A percentile compares a stretch with the other conserved stretches of the same genome.
Conservation (phyloP, 1,284 basidiomycete genomes). For the Trichosporon asahii region DNA sequence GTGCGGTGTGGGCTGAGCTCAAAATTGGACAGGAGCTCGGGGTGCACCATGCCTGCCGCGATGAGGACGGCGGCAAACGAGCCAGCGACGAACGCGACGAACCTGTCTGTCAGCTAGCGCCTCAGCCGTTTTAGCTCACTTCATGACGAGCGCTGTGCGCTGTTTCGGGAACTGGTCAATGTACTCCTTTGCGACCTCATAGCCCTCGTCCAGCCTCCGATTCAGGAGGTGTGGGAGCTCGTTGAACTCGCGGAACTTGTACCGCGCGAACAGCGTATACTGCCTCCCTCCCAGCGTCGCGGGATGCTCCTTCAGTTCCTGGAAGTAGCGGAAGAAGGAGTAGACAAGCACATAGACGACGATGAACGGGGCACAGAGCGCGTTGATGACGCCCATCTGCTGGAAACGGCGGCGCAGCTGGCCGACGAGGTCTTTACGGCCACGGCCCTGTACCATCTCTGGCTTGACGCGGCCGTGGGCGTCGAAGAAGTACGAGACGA, state of each 20-base stretch:
- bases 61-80: slow-evolving; percentile 93
- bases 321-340: slow-evolving; percentile 98
- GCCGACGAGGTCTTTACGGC: slow-evolving; percentile 71
- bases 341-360: slow-evolving; percentile 95
- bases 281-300: slow-evolving; percentile 85
- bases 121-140: slow-evolving; percentile 56
- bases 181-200: slow-evolving; percentile 86
- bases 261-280: slow-evolving; percentile 91
- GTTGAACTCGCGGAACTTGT: slow-evolving; percentile 99
- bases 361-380: slow-evolving; percentile 93
- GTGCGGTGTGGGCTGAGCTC: slow-evolving; percentile 91
- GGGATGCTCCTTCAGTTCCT: slow-evolving; percentile 99
- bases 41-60: slow-evolving; percentile 84
- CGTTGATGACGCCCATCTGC: slow-evolving; percentile 94
- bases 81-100: slow-evolving; percentile 91
- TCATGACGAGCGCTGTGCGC: slow-evolving; percentile 79
- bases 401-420: slow-evolving; percentile 83
- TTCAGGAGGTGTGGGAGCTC: slow-evolving; percentile 92
- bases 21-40: slow-evolving; percentile 86
- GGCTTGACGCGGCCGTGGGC: slow-evolving; percentile 78
- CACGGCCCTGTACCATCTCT: slow-evolving; percentile 81
- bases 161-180: slow-evolving; percentile 97
- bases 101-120: slow-evolving; percentile 56
- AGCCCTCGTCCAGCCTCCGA: slow-evolving; percentile 78
- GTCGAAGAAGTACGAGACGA: slow-evolving; percentile 93